Evolutionary conservation across 352 stramenopile species (phyloP).

Genomic region (Discostella stelligera): DNA sequence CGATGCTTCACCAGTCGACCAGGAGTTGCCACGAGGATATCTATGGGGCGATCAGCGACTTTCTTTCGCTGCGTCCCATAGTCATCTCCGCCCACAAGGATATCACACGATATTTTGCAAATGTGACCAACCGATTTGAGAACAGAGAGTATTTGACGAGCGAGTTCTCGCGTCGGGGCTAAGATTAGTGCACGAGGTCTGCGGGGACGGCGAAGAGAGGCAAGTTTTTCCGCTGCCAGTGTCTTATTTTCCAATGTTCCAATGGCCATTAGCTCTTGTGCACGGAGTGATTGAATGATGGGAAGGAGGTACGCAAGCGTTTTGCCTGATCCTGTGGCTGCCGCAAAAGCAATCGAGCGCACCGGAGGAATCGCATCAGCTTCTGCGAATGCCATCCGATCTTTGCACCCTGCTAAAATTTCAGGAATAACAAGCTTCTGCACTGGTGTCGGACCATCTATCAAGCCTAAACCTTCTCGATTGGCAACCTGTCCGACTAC

Average conservation of each 20-base stretch:
- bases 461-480: constrained; percentile 33
- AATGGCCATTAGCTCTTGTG: constrained; percentile 51
- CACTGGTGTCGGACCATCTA: constrained; percentile 59
- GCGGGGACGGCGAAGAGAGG: constrained; percentile 37
- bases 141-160: constrained; percentile 75
- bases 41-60: constrained; percentile 60
- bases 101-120: constrained; percentile 65
- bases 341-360: constrained; percentile 74
- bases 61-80: constrained; percentile 65
- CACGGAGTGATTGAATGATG: constrained; percentile 79
- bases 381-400: constrained; percentile 38
- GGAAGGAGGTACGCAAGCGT: constrained; percentile 92
- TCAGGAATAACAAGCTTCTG: constrained; percentile 77
- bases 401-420: constrained; percentile 49
- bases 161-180: constrained; percentile 78
- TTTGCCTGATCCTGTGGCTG: constrained; percentile 92
- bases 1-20: constrained; percentile 80
- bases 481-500: constrained; percentile 35
- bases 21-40: constrained; percentile 79
- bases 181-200: constrained; percentile 75
- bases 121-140: constrained; percentile 71
- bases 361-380: constrained; percentile 20
- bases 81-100: constrained; percentile 70
- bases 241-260: constrained; percentile 6
- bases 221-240: constrained; percentile 20